Evolutionary conservation across 1,284 basidiomycete genomes (phyloP).

Genomic region (Sporisorium sorghi): DNA sequence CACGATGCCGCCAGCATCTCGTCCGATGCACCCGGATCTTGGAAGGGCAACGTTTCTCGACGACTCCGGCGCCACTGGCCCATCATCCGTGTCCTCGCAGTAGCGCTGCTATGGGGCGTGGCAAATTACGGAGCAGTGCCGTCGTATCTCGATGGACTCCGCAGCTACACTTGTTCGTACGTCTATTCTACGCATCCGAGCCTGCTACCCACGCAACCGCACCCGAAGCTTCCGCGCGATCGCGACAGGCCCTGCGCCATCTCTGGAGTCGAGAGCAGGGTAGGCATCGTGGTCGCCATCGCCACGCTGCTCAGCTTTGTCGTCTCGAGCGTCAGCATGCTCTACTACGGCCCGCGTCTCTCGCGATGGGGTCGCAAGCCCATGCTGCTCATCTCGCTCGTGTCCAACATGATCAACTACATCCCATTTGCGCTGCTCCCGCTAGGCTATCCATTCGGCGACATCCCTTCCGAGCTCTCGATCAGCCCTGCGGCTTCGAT

Average conservation of each 20-base stretch:
- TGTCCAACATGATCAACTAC: conserved; percentile 46
- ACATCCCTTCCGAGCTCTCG: conserved; percentile 28
- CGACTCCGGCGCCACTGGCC: conserved; percentile 27
- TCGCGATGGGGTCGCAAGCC: conserved; percentile 46
- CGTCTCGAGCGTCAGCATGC: conserved; percentile 46
- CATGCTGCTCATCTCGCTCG: conserved; percentile 41
- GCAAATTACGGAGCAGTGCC: conserved; percentile 37
- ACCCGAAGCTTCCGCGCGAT: conserved; percentile 33
- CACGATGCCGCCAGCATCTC: conserved; percentile 13
- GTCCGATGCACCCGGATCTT: conserved; percentile 2
- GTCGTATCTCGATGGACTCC: conserved; percentile 40
- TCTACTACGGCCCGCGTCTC: conserved; percentile 48
- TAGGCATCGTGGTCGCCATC: conserved; percentile 41
- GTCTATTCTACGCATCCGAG: conserved; percentile 38
- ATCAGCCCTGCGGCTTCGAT: conserved; percentile 38
- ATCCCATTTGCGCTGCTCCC: conserved; percentile 40
- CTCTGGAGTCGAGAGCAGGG: conserved; percentile 44
- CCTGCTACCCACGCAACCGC: conserved; percentile 26
- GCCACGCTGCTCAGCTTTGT: conserved; percentile 46
- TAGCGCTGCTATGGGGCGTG: conserved; percentile 36
- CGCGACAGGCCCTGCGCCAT: conserved; percentile 46
- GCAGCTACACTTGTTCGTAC: conserved; percentile 42
- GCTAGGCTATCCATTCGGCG: conserved; percentile 44
- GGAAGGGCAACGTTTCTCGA: neutral
- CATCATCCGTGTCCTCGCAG: conserved; percentile 31